Base-by-base conservation (phyloP, 495 filamentous ascomycete genomes). In the Lasiosphaeria miniovina region DNA sequence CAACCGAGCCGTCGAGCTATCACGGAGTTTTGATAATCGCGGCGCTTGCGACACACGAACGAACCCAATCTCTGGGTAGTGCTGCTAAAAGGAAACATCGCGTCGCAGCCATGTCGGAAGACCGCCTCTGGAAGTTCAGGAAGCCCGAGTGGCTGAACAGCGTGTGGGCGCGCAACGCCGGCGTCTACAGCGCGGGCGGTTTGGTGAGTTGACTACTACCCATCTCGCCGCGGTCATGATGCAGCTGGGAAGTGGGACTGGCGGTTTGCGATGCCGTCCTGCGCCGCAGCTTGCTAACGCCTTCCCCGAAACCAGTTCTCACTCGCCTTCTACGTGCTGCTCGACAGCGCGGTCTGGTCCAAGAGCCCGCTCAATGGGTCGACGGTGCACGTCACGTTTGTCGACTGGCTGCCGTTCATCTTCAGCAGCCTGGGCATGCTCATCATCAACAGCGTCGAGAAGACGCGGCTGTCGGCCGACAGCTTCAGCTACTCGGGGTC, bases 321-420 rank as follows among this genome's bases (percentile, higher is more conserved):
- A 53, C 84, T 96, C 61, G 94, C 91, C 48, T 94, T 98, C 84
- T 99, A 93, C 86, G 87, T 90, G 80, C 85, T 97, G 66, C 85
- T 99, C 76, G 95, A 99, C 74, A 86, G 88, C 48, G 88, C 94
- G 17, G 84, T 91, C 49, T 98, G 88, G 82, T 96, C 90, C 54
- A 85, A 88, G 67, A 91, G 89, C 58, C 58, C 80, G 40, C 83
- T 81, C 66, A 98, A 96, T 77, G 86, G 82, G 54, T 89, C 88
- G 17, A 74, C 85, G 71, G 83, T 96, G 54, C 93, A 99, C 79
- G 86, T 99, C 68, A 93, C 84, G 71, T 97, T 98, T 74, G 84
- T 98, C 68, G 95, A 99, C 82, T 99, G 95, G 95, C 90, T 99
- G 64, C 95, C 95, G 24, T 87, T 91, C 57, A 96, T 99, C 79